Base-by-base conservation (phyloP, 2,329 filamentous ascomycete genomes). In the Mariannaea elegans region DNA sequence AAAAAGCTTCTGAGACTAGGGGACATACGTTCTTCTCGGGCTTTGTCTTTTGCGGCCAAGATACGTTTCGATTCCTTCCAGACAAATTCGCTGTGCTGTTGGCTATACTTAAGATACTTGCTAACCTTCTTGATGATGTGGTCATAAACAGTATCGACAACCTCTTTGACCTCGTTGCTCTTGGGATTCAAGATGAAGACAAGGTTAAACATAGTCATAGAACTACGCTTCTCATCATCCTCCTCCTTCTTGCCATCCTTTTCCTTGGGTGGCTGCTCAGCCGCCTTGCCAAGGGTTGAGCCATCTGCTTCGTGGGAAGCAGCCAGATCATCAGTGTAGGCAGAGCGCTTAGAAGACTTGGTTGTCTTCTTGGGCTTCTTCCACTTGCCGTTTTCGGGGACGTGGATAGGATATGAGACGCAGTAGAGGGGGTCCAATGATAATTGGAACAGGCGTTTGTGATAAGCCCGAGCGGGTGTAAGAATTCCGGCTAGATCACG, bases 181-280 rank as follows among this genome's bases (percentile, higher is more conserved):
- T 89, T 90, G 3, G 93, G 91, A 66, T 92, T 90, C 65, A 97
- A 81, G 49, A 97, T 91, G 75, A 98, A 98, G 21, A 98, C 93
- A 10, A 97, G 86, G 75, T 97, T 97, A 78, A 99, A 99, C 94
- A 98, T 98, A 63, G 90, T 93, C 91, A 98, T 94, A 45, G 87
- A 86, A 65, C 84, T 87, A 66, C 82, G 81, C 73, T 91, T 89
- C 71, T 87, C 82, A 62, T 90, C 82, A 38, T 81, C 76, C 29
- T 80, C 65, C 12, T 73, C 69, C 49, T 72, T 70, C 27, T 69
- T 65, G 8, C 56, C 65, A 18, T 69, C 70, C 42, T 68, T 67
- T 18, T 72, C 69, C 50, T 71, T 73, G 47, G 61, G 61, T 23
- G 58, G 56, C n/a, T 65, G 63, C 39, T 74, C 73, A 7, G 68